phyloP scores from a whole-genome alignment of 176 grass and related monocot genomes.

The Oropetium thomaeum region DNA sequence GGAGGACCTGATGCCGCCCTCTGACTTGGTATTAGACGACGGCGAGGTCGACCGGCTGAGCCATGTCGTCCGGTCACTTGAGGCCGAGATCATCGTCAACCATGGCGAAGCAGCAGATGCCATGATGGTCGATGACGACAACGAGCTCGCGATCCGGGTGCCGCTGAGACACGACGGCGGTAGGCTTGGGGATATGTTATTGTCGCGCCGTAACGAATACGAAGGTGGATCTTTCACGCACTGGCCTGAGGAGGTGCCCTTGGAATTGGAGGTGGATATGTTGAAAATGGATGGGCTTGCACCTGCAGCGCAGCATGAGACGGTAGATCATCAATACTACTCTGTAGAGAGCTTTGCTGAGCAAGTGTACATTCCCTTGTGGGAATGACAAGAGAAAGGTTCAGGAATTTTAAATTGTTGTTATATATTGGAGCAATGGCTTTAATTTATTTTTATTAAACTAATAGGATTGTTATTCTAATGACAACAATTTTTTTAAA shows the following conservation, averaged over 20 bases:
- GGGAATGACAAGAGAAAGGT: conserved; percentile 28
- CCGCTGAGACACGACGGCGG: neutral
- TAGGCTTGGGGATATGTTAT: conserved; percentile 25
- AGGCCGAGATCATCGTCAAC: conserved; percentile 50
- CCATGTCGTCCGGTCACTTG: conserved; percentile 49
- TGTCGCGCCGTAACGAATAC: conserved; percentile 31
- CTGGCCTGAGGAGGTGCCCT: conserved; percentile 31
- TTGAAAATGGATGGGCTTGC: conserved; percentile 11
- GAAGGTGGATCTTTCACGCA: neutral
- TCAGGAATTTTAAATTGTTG: neutral
- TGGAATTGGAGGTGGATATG: neutral
- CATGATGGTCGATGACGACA: neutral
- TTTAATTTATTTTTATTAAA: too few species aligned
- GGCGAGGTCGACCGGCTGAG: conserved; percentile 23
- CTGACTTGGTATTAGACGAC: neutral
- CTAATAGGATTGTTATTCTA: too few species aligned
- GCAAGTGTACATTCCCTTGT: conserved; percentile 48
- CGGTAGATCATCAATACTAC: conserved; percentile 4
- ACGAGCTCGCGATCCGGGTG: neutral
- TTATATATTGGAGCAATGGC: too few species aligned
- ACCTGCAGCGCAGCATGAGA: conserved; percentile 2
- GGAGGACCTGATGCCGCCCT: conserved; percentile 14
- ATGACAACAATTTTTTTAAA: too few species aligned
- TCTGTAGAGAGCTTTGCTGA: conserved; percentile 19
- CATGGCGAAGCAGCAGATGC: too few species aligned